Evolutionary conservation across 2,329 filamentous ascomycete genomes (phyloP).

Genomic region (Metarhizium guizhouense): DNA sequence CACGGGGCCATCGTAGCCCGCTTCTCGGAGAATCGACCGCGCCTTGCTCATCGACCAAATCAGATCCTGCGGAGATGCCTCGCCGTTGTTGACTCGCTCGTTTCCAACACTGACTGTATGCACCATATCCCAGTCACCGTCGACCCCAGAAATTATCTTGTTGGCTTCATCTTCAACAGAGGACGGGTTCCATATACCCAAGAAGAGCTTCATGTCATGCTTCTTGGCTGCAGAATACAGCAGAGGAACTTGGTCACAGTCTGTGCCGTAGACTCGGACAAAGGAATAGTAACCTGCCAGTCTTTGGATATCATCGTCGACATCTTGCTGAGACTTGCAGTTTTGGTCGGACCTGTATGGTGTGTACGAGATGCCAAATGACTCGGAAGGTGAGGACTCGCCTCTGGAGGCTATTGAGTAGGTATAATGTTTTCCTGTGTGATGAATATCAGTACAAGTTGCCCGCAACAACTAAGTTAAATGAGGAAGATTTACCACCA

Average conservation of each 20-base stretch:
- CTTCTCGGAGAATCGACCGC: slow-evolving; percentile 45
- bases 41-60: slow-evolving; percentile 48
- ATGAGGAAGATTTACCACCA: too few species aligned
- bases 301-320: slow-evolving; percentile 54
- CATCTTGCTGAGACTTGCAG: slow-evolving; percentile 59
- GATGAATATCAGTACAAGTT: too few species aligned
- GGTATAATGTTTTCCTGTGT: too few species aligned
- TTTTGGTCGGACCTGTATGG: slow-evolving; percentile 40
- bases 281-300: slow-evolving; percentile 46
- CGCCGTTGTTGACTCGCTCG: slow-evolving; percentile 63
- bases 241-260: slow-evolving; percentile 63
- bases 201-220: slow-evolving; percentile 62
- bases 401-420: too few species aligned
- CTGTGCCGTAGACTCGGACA: slow-evolving; percentile 71
- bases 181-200: slow-evolving; percentile 61
- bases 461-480: too few species aligned
- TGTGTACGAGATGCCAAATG: slow-evolving; percentile 38
- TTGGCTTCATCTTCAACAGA: slow-evolving; percentile 47
- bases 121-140: slow-evolving; percentile 58
- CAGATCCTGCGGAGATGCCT: slow-evolving; percentile 43
- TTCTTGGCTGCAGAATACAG: slow-evolving; percentile 54
- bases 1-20: slow-evolving; percentile 64
- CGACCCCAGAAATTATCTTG: slow-evolving; percentile 49
- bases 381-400: slow-evolving; percentile 9
- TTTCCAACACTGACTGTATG: slow-evolving; percentile 72